Conservation (phyloP, 257 asterid species). For the Forsythia viridissima region DNA sequence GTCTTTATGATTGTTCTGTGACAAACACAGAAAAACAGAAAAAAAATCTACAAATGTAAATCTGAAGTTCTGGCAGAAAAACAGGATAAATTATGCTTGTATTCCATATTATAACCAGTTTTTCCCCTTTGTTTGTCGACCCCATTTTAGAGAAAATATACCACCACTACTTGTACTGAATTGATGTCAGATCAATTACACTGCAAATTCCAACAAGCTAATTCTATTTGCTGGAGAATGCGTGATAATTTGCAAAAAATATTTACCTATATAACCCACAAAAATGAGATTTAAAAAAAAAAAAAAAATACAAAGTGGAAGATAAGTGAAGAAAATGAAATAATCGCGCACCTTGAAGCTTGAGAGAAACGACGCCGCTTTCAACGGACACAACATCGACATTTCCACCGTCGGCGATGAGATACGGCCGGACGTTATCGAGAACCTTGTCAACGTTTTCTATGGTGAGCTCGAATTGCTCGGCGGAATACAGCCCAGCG, state of each 20-base stretch:
- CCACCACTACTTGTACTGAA: background rate
- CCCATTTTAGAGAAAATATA: background rate
- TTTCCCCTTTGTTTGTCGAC: background rate
- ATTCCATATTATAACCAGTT: background rate
- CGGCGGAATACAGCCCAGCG: conserved; percentile 67
- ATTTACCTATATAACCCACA: too few species aligned
- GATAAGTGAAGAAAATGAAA: too few species aligned
- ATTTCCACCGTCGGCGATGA: conserved; percentile 88
- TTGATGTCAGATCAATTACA: background rate
- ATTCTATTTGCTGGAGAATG: background rate
- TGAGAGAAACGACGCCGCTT: conserved; percentile 75
- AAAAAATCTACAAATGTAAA: background rate
- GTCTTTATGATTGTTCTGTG: background rate
- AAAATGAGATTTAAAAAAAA: background rate
- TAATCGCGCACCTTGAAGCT: conserved; percentile 64
- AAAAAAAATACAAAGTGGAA: too few species aligned
- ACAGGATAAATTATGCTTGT: background rate
- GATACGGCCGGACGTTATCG: conserved; percentile 86
- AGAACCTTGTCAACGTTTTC: conserved; percentile 86
- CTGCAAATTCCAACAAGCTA: background rate
- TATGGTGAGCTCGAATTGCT: conserved; percentile 68
- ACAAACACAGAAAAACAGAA: background rate
- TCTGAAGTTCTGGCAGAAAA: background rate
- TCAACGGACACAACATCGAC: conserved; percentile 84
- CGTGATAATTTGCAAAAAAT: too few species aligned